Conservation (phyloP, 1,284 basidiomycete genomes). For the Malassezia sp. region DNA sequence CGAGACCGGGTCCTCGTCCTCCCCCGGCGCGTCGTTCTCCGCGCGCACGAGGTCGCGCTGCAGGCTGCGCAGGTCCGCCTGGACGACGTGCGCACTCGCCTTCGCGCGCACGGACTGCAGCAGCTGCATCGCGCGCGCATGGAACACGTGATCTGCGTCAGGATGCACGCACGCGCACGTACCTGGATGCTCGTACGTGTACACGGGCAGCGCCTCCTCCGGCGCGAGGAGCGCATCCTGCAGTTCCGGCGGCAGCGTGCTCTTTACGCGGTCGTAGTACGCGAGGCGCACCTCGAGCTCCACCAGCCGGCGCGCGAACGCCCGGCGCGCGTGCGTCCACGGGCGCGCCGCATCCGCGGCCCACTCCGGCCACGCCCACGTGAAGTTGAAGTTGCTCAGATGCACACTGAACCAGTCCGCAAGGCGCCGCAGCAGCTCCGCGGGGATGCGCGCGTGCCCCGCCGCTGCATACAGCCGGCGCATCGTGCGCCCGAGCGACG, state of each 20-base stretch:
- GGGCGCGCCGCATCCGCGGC: conserved; percentile 67
- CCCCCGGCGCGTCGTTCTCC: conserved; percentile 55
- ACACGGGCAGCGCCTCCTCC: conserved; percentile 69
- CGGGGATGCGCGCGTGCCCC: conserved; percentile 54
- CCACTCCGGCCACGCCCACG: conserved; percentile 99
- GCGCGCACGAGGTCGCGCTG: conserved; percentile 23
- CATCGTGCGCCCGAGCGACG: conserved; percentile 88
- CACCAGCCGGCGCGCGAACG: conserved; percentile 74
- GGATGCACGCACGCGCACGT: no score
- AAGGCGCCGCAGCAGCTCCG: conserved; percentile 67
- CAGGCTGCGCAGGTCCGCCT: conserved; percentile 59
- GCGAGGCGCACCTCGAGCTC: conserved; percentile 83
- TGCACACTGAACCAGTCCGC: conserved; percentile 93
- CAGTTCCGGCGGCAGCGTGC: conserved; percentile 68
- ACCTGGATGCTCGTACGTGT: conserved; percentile 55
- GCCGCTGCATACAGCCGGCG: conserved; percentile 61
- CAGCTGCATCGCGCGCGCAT: conserved; percentile 68
- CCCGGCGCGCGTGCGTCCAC: conserved; percentile 64
- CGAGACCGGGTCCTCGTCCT: conserved; percentile 46
- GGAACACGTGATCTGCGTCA: conserved; percentile 59
- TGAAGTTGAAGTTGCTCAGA: conserved; percentile 93
- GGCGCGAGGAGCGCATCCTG: conserved; percentile 59
- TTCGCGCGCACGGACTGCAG: conserved; percentile 68
- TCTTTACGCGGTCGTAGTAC: conserved; percentile 83
- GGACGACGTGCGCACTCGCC: conserved; percentile 60